Evolutionary conservation across 1,284 basidiomycete species (phyloP).

Genomic region (Golubevia sp.): DNA sequence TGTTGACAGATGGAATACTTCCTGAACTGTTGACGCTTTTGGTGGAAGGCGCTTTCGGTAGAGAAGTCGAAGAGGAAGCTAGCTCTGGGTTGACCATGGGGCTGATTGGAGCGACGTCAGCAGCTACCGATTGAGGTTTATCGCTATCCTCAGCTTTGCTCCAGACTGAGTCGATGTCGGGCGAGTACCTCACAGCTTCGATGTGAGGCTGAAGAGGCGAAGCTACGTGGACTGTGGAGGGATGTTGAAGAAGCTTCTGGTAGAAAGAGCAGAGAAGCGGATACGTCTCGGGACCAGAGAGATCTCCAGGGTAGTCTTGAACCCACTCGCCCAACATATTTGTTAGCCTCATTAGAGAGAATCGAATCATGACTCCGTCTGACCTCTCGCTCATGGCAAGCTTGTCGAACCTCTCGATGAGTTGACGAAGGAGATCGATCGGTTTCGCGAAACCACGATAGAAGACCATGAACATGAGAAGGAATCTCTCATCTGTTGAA

Average conservation of each 20-base stretch:
- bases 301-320: constrained; percentile 49
- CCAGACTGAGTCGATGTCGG: constrained; percentile 45
- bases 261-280: constrained; percentile 28
- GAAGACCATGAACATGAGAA: constrained; percentile 50
- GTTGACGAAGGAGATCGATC: constrained; percentile 37
- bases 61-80: constrained; percentile 1
- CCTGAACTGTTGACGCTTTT: neutral
- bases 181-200: constrained; percentile 22
- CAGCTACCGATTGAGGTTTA: constrained; percentile 18
- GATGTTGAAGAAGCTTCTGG: constrained; percentile 25
- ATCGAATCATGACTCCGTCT: constrained; percentile 38
- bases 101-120: constrained; percentile 16
- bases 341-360: constrained; percentile 35
- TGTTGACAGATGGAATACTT: neutral
- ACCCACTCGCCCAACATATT: constrained; percentile 51
- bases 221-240: constrained; percentile 32
- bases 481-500: constrained; percentile 17
- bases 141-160: constrained; percentile 36
- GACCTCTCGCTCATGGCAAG: constrained; percentile 29
- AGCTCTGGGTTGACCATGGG: neutral
- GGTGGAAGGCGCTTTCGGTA: neutral
- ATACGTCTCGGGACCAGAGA: constrained; percentile 36
- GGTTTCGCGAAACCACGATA: constrained; percentile 47
- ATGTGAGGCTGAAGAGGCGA: constrained; percentile 22
- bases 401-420: constrained; percentile 35